These are phyloP conservation scores for Crinitomyces ghanaensis DNA, from an alignment of 805 yeast species.

Conservation along the genomic window DNA sequence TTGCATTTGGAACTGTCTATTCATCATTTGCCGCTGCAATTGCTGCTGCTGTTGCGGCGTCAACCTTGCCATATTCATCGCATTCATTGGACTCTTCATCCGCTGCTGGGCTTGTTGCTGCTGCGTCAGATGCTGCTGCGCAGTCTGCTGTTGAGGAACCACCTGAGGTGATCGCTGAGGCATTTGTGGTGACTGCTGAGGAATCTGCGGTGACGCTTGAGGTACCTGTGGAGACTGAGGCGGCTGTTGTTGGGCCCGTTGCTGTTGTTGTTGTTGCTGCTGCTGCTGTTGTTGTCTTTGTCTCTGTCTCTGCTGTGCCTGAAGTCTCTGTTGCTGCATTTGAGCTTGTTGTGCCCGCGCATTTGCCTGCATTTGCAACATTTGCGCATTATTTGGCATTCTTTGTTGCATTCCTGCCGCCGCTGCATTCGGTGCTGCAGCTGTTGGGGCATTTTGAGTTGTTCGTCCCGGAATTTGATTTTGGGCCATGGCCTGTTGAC, in stretches of 20 bases:
- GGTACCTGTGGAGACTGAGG: slow-evolving; percentile 17
- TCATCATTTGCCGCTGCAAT: slow-evolving; percentile 25
- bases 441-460: slow-evolving; percentile 9
- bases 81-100: slow-evolving; percentile 9
- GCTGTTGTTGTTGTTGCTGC: slow-evolving; percentile 23
- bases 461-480: slow-evolving; percentile 7
- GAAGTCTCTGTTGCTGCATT: slow-evolving; percentile 21
- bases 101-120: slow-evolving; percentile 25
- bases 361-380: not conserved
- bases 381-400: no score
- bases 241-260: slow-evolving; percentile 9
- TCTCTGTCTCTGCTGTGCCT: slow-evolving; percentile 20
- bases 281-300: slow-evolving; percentile 21
- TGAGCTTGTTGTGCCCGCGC: slow-evolving; percentile 9
- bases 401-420: no score
- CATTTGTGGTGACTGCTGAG: slow-evolving; percentile 7
- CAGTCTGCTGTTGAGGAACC: no score
- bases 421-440: slow-evolving; percentile 7
- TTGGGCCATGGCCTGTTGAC: slow-evolving; percentile 7
- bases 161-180: not conserved
- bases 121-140: slow-evolving; percentile 14
- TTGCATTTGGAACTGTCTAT: slow-evolving; percentile 20
- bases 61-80: not conserved
- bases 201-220: slow-evolving; percentile 17
- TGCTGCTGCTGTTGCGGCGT: not conserved